These are phyloP conservation scores for Solanum virginianum DNA, from an alignment of 257 asterid genomes.

Conservation along the genomic window DNA sequence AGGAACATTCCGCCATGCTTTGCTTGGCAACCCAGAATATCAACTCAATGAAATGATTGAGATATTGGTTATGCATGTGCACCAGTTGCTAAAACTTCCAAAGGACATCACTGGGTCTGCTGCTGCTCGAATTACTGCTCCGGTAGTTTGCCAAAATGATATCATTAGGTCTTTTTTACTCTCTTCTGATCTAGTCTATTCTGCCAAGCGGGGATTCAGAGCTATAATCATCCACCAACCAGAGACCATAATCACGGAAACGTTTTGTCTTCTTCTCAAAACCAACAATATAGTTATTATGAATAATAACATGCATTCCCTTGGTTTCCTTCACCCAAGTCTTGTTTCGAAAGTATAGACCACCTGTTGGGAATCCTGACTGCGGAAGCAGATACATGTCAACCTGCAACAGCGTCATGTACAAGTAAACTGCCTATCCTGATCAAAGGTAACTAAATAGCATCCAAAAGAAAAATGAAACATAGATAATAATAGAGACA, in stretches of 20 bases:
- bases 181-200: slow-evolving; percentile 13
- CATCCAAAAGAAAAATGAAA: background rate
- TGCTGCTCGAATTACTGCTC: background rate
- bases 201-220: slow-evolving; percentile 85
- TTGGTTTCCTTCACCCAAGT: slow-evolving; percentile 87
- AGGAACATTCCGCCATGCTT: background rate
- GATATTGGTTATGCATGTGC: background rate
- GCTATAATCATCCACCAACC: slow-evolving; percentile 78
- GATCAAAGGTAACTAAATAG: background rate
- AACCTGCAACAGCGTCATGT: slow-evolving; percentile 40
- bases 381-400: slow-evolving; percentile 89
- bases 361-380: slow-evolving; percentile 90
- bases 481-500: background rate
- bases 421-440: background rate
- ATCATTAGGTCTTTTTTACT: background rate
- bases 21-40: background rate
- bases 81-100: background rate
- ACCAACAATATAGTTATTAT: slow-evolving; percentile 83
- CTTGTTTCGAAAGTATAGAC: slow-evolving; percentile 88
- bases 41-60: background rate
- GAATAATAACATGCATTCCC: slow-evolving; percentile 82
- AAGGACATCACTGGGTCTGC: background rate
- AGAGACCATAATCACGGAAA: slow-evolving; percentile 69
- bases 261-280: slow-evolving; percentile 85
- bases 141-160: background rate